Evolutionary conservation across 768 basidiomycete genomes (phyloP).

Genomic region (Lactarius sp.): DNA sequence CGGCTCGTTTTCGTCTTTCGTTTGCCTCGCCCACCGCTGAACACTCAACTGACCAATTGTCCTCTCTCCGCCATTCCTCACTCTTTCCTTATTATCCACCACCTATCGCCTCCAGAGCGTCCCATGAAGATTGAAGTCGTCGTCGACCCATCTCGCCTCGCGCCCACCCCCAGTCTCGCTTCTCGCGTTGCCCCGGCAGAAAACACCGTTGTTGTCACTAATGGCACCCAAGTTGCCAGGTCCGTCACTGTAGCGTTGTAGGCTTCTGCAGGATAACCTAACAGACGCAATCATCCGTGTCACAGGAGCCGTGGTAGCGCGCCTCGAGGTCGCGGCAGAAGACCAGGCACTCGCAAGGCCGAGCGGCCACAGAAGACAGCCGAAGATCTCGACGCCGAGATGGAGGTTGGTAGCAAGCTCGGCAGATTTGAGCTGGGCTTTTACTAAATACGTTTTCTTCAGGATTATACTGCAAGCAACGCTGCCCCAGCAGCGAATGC

Average conservation of each 20-base stretch:
- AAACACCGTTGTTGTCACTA: slow-evolving; percentile 36
- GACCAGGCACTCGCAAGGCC: slow-evolving; percentile 41
- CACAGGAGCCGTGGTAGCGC: slow-evolving; percentile 18
- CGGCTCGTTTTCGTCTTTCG: slow-evolving; percentile 29
- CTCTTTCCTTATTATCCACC: slow-evolving; percentile 31
- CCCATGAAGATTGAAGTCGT: slow-evolving; percentile 99
- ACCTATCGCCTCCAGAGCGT: slow-evolving; percentile 57
- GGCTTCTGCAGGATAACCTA: slow-evolving; percentile 22
- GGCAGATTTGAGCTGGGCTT: background rate
- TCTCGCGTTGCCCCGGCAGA: slow-evolving; percentile 81
- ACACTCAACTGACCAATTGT: slow-evolving; percentile 35
- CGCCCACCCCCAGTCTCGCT: slow-evolving; percentile 57
- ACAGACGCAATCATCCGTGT: background rate
- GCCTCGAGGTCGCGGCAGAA: slow-evolving; percentile 42
- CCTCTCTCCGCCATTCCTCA: slow-evolving; percentile 32
- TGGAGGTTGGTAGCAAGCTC: slow-evolving; percentile 64
- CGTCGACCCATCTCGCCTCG: slow-evolving; percentile 75
- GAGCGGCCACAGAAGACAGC: slow-evolving; percentile 74
- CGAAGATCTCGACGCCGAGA: slow-evolving; percentile 95
- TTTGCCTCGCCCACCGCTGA: slow-evolving; percentile 32
- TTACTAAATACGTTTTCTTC: slow-evolving; percentile 9
- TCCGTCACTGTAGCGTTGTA: slow-evolving; percentile 29
- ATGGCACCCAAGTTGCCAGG: slow-evolving; percentile 35
- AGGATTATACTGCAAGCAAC: slow-evolving; percentile 69
- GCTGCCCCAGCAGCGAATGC: slow-evolving; percentile 37